phyloP scores from a whole-genome alignment of 805 yeast genomes.

The Pichia cephalocereana region DNA sequence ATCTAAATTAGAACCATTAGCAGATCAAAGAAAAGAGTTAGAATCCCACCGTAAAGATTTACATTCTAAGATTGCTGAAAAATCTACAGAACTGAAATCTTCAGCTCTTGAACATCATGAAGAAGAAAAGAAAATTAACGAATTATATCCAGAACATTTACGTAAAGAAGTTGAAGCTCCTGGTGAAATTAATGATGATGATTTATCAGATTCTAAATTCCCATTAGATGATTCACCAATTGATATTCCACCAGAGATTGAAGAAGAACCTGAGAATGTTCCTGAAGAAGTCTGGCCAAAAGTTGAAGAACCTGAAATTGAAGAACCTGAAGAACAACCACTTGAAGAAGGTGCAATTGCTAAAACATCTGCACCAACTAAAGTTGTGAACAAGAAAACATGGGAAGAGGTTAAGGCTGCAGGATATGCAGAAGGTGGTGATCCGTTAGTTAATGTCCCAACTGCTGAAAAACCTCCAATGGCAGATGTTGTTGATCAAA shows the following conservation, averaged over 20 bases:
- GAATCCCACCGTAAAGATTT: constrained; percentile 35
- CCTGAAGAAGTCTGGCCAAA: constrained; percentile 15
- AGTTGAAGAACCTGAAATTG: constrained; percentile 8
- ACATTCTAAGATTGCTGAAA: constrained; percentile 30
- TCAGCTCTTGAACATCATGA: constrained; percentile 28
- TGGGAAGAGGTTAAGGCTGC: constrained; percentile 21
- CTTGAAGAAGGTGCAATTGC: constrained; percentile 16
- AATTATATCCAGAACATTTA: constrained; percentile 45
- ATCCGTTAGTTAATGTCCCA: constrained; percentile 28
- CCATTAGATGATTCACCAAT: constrained; percentile 19
- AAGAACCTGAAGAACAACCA: constrained; percentile 23
- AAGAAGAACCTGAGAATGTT: constrained; percentile 17
- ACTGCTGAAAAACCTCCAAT: constrained; percentile 32
- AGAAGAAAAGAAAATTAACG: constrained; percentile 40
- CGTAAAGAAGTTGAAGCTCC: constrained; percentile 22
- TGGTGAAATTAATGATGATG: constrained; percentile 22
- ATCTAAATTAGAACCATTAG: constrained; percentile 19
- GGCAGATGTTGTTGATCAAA: constrained; percentile 19
- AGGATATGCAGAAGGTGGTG: constrained; percentile 27
- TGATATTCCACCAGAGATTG: constrained; percentile 22
- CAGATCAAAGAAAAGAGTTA: constrained; percentile 26
- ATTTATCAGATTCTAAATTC: constrained; percentile 21
- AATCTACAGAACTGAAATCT: constrained; percentile 28
- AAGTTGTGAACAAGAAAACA: constrained; percentile 18
- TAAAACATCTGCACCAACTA: background rate